These are phyloP conservation scores for Aspergillus ustus DNA, from an alignment of 2,329 filamentous ascomycete genomes.

Conservation along the genomic window DNA sequence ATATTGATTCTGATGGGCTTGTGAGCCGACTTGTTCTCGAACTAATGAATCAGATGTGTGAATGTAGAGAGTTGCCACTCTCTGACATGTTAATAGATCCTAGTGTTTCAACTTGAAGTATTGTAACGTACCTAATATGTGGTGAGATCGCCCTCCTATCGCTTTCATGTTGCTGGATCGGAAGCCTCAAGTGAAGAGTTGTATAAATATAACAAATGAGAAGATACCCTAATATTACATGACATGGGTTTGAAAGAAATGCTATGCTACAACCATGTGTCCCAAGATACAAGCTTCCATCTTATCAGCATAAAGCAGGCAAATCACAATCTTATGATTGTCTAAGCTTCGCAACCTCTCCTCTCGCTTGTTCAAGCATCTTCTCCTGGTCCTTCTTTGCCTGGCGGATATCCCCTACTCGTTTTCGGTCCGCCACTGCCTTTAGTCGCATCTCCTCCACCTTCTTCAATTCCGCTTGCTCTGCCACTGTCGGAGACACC, in stretches of 20 bases:
- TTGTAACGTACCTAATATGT: not conserved
- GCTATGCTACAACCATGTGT: conserved; percentile 32
- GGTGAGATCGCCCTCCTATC: not conserved
- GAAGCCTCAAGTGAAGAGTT: conserved; percentile 3
- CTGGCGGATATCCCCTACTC: conserved; percentile 45
- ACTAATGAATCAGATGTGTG: too few relatives aligned
- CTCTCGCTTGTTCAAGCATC: conserved; percentile 49
- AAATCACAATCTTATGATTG: conserved; percentile 31
- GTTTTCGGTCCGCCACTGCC: conserved; percentile 44
- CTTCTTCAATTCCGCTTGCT: conserved; percentile 42
- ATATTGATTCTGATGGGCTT: not conserved
- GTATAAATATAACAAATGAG: conserved; percentile 1
- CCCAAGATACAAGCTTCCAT: conserved; percentile 19
- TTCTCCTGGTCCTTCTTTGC: conserved; percentile 51
- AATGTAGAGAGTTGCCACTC: not conserved
- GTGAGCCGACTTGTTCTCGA: not conserved
- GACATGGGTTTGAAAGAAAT: conserved; percentile 23
- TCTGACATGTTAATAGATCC: not conserved
- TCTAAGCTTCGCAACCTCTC: conserved; percentile 49
- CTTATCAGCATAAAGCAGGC: conserved; percentile 7
- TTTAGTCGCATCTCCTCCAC: conserved; percentile 40
- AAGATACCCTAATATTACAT: conserved; percentile 26
- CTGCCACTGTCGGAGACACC: conserved; percentile 38
- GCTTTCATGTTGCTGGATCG: not conserved
- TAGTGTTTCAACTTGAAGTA: not conserved